Percentiles rank a stretch among this genome's conserved stretches.
Conservation (phyloP, 106 monocot species). For the Narthecium ossifragum region DNA sequence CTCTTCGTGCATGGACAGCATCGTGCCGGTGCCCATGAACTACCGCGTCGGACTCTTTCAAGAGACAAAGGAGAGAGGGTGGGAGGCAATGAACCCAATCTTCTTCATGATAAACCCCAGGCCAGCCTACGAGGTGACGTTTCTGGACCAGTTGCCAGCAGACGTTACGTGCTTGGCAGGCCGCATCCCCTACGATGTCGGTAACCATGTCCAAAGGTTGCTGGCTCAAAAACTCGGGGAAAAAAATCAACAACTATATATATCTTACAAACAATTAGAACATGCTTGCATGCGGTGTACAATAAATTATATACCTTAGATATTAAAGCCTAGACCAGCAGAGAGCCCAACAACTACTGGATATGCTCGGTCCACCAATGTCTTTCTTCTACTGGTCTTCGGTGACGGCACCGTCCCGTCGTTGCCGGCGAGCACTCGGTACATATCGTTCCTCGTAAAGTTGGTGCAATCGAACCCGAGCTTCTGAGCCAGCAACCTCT, state of each 20-base stretch:
- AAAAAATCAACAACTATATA: too few species aligned
- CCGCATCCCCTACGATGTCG: constrained; percentile 67
- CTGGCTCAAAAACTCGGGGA: constrained; percentile 69
- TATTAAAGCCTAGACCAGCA: constrained; percentile 19
- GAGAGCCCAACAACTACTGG: constrained; percentile 29
- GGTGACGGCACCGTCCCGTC: constrained; percentile 67
- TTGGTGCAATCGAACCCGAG: constrained; percentile 94
- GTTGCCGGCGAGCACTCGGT: constrained; percentile 82
- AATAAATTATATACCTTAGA: too few species aligned
- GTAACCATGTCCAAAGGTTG: constrained; percentile 86
- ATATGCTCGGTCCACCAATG: constrained; percentile 18
- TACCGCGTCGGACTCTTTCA: constrained; percentile 89
- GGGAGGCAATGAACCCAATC: constrained; percentile 92
- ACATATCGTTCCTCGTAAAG: constrained; percentile 89
- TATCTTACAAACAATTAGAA: too few species aligned
- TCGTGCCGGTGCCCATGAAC: constrained; percentile 96
- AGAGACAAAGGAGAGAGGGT: constrained; percentile 84
- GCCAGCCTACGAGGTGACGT: constrained; percentile 94
- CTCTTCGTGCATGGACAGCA: constrained; percentile 83
- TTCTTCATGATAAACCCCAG: constrained; percentile 98
- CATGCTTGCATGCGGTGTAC: too few species aligned
- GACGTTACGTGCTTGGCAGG: constrained; percentile 80
- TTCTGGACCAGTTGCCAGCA: constrained; percentile 62
- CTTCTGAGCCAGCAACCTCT: constrained; percentile 67
- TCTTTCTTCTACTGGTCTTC: too few species aligned